phyloP scores from a whole-genome alignment of 331 rosid genomes.

The Quercus tomentella region DNA sequence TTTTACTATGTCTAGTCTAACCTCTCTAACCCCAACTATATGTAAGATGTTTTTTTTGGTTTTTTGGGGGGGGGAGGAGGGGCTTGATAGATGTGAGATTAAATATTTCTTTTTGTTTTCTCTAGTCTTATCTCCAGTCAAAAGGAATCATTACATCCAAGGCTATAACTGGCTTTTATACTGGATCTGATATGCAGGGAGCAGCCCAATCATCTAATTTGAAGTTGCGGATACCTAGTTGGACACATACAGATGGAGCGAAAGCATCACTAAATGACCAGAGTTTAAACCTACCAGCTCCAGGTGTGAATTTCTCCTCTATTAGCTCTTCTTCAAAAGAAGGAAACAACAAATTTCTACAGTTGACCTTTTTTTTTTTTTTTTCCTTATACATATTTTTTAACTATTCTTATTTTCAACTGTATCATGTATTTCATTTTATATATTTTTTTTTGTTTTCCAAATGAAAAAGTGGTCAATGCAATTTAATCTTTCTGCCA shows the following conservation, averaged over 20 bases:
- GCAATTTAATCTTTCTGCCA: background rate
- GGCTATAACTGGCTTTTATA: background rate
- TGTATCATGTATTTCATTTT: background rate
- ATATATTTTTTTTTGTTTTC: background rate
- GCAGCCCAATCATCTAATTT: slow-evolving; percentile 35
- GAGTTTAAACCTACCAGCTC: slow-evolving; percentile 38
- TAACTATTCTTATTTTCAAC: background rate
- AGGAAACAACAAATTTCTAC: background rate
- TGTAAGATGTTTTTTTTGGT: background rate
- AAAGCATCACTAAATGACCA: slow-evolving; percentile 42
- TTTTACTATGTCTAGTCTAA: too few relatives aligned
- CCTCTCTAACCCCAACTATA: background rate
- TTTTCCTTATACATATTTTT: background rate
- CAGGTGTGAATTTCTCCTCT: slow-evolving; percentile 30
- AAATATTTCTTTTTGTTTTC: background rate
- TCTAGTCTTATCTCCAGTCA: background rate
- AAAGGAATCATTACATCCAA: background rate
- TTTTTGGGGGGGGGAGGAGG: too few relatives aligned
- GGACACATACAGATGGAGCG: slow-evolving; percentile 53
- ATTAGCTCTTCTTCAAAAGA: background rate
- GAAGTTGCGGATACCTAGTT: slow-evolving; percentile 72
- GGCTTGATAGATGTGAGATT: too few relatives aligned
- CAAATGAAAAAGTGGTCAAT: background rate
- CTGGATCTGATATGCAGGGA: slow-evolving; percentile 29
- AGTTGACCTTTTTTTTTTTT: background rate